Base-by-base conservation (phyloP, 495 filamentous ascomycete genomes). In the Hyaloscypha bicolor region DNA sequence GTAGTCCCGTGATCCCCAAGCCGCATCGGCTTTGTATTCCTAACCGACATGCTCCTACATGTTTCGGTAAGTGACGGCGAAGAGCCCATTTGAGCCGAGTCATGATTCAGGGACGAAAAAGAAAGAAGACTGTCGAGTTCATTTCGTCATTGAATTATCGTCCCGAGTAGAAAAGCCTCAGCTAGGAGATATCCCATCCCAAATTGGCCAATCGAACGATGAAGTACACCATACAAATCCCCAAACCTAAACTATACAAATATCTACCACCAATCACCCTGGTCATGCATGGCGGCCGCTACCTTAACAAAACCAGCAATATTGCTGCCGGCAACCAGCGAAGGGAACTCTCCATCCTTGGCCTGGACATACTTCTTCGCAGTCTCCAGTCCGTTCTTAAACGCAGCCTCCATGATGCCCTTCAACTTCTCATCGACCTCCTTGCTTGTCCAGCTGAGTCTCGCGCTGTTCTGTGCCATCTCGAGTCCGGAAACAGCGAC, bases 251-350 rank as follows among this genome's bases (percentile, higher is more conserved):
- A 4, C 42, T 19, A 48, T 48, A 48, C 16, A 48, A 29, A 31
- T 6, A 74, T 71, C 52, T 73, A 75, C 93, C 93, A 99, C 94
- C 94, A 99, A 81, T 98, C 94, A 75, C 95, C 95, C 78, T 97
- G 94, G 76, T 95, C 93, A 75, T 90, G 85, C 94, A 97, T 98
- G 73, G 95, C 94, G 71, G 86, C 86, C 51, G 90, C 95, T 56
- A 97, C 95, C 88, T 98, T 99, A 76, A 88, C 90, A 81, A 97
- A 99, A 58, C 95, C 95, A 62, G 95, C 95, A 81, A 99, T 96
- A 82, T 99, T 99, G 82, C 86, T 89, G 73, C 95, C 95, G 70
- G 92, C 93, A 30, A 97, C 93, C 72, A 99, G 81, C 67, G 88
- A 92, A 68, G 95, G 95, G 71, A 96, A 88, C 77, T 91, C 90